Evolutionary conservation across 2,329 filamentous ascomycete species (phyloP), one percentile per base, ranked within the genome.

Genomic region (Exophiala aquamarina): DNA sequence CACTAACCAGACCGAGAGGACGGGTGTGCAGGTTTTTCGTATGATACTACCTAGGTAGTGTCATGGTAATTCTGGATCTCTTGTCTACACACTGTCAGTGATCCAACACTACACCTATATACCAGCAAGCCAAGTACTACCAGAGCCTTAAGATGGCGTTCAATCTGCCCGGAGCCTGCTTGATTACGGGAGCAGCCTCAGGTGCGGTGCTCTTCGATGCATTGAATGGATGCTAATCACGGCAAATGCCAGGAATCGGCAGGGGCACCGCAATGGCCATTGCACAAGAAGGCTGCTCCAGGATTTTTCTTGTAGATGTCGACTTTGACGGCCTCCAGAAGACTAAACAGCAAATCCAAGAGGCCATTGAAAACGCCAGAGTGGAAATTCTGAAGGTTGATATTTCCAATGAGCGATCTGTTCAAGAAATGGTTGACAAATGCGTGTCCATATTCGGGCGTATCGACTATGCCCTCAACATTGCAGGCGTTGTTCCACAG

Each of bases 381-480:
- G 35, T 41, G 13, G 10, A 40, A 7, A 23, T 34, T 19, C 26
- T 18, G 6, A 21, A 18, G 10, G 21, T 18, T n/a, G 28, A 46
- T 28, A 34, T 46, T 10, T 3, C 21, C 3, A 18, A 17, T 37
- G 44, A 46, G 17, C 13, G 5, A 14, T 28, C 34, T 3, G 44
- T 46, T 9, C 4, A 20, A 17, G 8, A 23, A 7, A 40, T 41
- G 36, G 19, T 46, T n/a, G 36, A 34, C 13, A 15, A 14, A 3
- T 34, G 26, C 17, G 44, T 46, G 11, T 23, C 23, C 8, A 15
- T 9, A 7, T 77, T 77, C 48, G 64, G 63, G 0, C 70, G 78
- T 4, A 57, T 82, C 2, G 78, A 82, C 56, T 82, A 81, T 57
- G 72, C 71, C 0, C 72, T 81, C 6, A 77, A 77, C 46, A 79